phyloP scores from a whole-genome alignment of 208 protist genomes.

The Wallacemonas collosoma region DNA sequence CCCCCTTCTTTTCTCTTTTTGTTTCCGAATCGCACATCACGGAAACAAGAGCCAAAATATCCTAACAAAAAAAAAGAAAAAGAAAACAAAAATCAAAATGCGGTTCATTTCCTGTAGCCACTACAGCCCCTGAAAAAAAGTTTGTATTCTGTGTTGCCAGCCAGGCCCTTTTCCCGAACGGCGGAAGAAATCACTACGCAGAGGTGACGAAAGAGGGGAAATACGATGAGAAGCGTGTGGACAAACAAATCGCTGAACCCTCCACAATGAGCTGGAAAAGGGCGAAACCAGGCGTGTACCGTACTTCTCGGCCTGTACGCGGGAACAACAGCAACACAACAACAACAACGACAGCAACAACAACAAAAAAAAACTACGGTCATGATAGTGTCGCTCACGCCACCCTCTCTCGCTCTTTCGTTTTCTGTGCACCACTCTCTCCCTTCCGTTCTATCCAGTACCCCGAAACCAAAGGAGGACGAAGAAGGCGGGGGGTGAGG shows the following conservation, averaged over 20 bases:
- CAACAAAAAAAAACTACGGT: too few species aligned
- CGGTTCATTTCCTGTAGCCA: not conserved
- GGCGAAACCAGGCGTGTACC: too few species aligned
- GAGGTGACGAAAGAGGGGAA: too few species aligned
- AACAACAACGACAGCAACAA: too few species aligned
- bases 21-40: not conserved
- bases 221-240: too few species aligned
- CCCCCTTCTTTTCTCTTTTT: not conserved
- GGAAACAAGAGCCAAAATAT: not conserved
- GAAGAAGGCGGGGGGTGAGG: too few species aligned
- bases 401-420: not conserved
- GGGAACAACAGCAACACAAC: too few species aligned
- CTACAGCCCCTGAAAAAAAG: not conserved
- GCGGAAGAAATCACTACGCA: not conserved
- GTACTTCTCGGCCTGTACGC: too few species aligned
- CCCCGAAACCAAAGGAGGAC: too few species aligned
- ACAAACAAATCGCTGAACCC: too few species aligned
- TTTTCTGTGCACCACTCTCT: not conserved
- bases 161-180: not conserved
- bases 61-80: constrained; percentile 12
- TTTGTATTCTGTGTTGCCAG: not conserved
- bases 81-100: not conserved
- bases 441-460: not conserved
- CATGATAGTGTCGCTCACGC: too few species aligned
- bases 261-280: too few species aligned